These are phyloP conservation scores for Epichloe brachyelytri DNA, from an alignment of 2,329 filamentous ascomycete genomes.

Conservation along the genomic window DNA sequence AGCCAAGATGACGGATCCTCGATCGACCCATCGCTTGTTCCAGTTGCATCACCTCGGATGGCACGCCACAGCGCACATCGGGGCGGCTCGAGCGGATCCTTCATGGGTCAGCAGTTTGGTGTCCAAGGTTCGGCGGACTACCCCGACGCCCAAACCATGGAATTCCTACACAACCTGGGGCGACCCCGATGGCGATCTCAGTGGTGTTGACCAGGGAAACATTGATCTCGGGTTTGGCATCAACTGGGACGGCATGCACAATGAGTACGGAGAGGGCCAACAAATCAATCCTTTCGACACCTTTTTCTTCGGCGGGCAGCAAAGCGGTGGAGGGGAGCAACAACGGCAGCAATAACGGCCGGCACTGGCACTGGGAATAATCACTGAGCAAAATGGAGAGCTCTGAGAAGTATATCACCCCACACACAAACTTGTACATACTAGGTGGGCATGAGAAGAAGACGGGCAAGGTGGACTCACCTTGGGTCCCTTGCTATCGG, in stretches of 20 bases:
- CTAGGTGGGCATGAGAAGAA: no score
- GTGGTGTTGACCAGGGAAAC: constrained; percentile 30
- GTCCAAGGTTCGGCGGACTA: constrained; percentile 25
- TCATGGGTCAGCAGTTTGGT: constrained; percentile 21
- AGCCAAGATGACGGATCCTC: constrained; percentile 18
- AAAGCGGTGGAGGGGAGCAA: constrained; percentile 16
- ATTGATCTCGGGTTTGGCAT: constrained; percentile 56
- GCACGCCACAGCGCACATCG: constrained; percentile 23
- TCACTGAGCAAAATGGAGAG: neutral
- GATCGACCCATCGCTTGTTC: constrained; percentile 30
- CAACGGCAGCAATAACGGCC: constrained; percentile 9
- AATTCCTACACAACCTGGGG: constrained; percentile 35
- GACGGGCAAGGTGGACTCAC: no score
- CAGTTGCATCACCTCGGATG: constrained; percentile 31
- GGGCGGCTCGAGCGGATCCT: constrained; percentile 15
- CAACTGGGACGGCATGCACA: constrained; percentile 48
- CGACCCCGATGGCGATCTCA: constrained; percentile 19
- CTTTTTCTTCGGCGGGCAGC: constrained; percentile 52
- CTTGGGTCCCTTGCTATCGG: no score
- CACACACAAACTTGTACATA: no score
- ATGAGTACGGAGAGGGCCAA: constrained; percentile 49
- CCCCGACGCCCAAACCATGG: constrained; percentile 38
- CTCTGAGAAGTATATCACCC: no score
- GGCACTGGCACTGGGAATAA: neutral
- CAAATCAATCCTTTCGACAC: constrained; percentile 58